Percentiles rank a stretch among this genome's conserved stretches.
Conservation (phyloP, 2,329 filamentous ascomycete species). For the Stemphylium vesicarium region DNA sequence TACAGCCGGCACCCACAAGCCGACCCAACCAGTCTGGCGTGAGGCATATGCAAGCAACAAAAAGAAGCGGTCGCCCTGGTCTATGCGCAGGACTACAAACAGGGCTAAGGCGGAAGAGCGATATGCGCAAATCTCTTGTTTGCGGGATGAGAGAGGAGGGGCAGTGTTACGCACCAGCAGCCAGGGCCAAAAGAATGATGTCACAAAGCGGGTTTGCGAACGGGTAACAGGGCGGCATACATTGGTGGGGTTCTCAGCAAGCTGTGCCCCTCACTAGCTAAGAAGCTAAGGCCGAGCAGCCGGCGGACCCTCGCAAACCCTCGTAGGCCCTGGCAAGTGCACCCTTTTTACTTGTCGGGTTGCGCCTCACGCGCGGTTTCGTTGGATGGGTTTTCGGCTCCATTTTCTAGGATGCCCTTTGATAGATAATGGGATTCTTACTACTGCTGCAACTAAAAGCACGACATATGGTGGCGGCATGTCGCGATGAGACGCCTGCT, state of each 20-base stretch:
- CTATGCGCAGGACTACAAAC: neutral
- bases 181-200: conserved; percentile 11
- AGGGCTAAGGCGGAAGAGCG: neutral
- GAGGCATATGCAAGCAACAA: neutral
- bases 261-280: conserved; percentile 19
- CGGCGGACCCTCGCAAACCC: conserved; percentile 20
- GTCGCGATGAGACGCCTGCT: conserved; percentile 8
- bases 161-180: neutral
- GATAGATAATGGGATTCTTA: neutral
- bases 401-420: neutral
- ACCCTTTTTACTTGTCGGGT: conserved; percentile 3
- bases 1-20: conserved; percentile 13
- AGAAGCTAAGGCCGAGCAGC: conserved; percentile 16
- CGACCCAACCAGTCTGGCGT: conserved; percentile 13
- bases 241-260: conserved; percentile 3
- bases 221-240: neutral
- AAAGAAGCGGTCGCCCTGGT: neutral
- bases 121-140: neutral
- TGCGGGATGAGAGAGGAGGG: neutral
- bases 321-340: conserved; percentile 4
- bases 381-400: conserved; percentile 5
- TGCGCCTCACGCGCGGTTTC: conserved; percentile 3
- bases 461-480: conserved; percentile 27
- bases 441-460: conserved; percentile 12
- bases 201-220: conserved; percentile 12